A percentile compares a stretch with the other conserved stretches of the same genome.
phyloP scores from a whole-genome alignment of 164 flowering plant species.

The Protea cynaroides region DNA sequence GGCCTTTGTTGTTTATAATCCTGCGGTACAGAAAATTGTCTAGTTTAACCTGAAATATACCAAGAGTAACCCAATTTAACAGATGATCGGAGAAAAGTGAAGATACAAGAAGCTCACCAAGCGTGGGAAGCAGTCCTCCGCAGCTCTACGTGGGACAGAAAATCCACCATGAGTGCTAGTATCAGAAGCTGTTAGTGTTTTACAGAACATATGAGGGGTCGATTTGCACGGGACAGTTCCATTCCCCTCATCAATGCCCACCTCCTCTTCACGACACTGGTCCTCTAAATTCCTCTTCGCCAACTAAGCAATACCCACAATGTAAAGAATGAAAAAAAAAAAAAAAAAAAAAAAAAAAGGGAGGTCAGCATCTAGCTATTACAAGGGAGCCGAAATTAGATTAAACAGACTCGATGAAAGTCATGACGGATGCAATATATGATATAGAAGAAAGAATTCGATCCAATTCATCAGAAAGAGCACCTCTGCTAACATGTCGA shows the following conservation, averaged over 20 bases:
- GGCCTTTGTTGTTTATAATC: slow-evolving; percentile 89
- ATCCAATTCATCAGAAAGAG: background rate
- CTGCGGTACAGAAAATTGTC: slow-evolving; percentile 29
- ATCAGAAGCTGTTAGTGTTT: slow-evolving; percentile 94
- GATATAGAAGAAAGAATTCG: background rate
- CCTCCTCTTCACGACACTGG: slow-evolving; percentile 38
- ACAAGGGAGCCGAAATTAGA: background rate
- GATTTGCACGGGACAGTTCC: slow-evolving; percentile 47
- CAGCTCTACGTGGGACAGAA: slow-evolving; percentile 98
- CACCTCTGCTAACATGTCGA: background rate
- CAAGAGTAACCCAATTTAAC: background rate
- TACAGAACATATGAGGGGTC: slow-evolving; percentile 97
- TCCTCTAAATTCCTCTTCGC: slow-evolving; percentile 33
- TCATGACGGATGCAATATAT: background rate
- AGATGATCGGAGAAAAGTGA: too few species aligned
- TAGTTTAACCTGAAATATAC: background rate
- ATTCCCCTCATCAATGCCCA: slow-evolving; percentile 41
- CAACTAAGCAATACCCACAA: slow-evolving; percentile 21
- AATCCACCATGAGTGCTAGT: slow-evolving; percentile 99
- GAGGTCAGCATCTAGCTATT: background rate
- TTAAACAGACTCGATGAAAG: background rate
- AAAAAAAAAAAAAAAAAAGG: slow-evolving; percentile 5
- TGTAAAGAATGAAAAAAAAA: too few species aligned
- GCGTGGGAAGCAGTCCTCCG: slow-evolving; percentile 95
- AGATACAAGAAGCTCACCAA: slow-evolving; percentile 39